Evolutionary conservation across 257 asterid genomes (phyloP).

Genomic region (Solanum corneliomulleri): DNA sequence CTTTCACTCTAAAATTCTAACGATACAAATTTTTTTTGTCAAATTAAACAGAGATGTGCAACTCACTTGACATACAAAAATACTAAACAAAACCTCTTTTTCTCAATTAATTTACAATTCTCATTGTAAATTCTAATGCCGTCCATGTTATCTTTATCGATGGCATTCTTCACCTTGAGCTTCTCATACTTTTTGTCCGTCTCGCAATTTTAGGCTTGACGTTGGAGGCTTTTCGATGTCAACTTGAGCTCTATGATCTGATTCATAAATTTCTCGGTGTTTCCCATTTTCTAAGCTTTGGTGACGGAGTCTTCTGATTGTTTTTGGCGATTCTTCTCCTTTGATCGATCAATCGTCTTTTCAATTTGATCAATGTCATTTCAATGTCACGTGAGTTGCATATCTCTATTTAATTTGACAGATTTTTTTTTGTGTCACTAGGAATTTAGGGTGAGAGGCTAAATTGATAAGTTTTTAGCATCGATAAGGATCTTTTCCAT

Average conservation of each 20-base stretch:
- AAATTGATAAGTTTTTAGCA: no score
- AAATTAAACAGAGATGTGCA: no score
- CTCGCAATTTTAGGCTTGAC: constrained; percentile 83
- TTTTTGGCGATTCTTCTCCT: neutral
- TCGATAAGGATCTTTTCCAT: no score
- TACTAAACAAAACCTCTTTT: no score
- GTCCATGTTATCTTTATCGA: constrained; percentile 86
- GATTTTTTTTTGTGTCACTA: no score
- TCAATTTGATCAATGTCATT: neutral
- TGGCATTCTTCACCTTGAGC: neutral
- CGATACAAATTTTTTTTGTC: no score
- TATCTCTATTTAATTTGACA: no score
- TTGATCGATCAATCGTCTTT: neutral
- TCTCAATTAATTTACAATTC: no score
- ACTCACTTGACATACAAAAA: no score
- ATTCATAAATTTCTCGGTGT: constrained; percentile 73
- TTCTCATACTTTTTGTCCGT: constrained; percentile 89
- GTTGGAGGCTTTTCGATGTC: constrained; percentile 78
- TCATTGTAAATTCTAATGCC: constrained; percentile 49
- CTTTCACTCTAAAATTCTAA: no score
- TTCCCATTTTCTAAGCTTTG: constrained; percentile 35
- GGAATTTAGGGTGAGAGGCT: no score
- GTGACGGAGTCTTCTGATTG: neutral
- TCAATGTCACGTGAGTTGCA: neutral
- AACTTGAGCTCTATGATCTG: constrained; percentile 92